Percentiles rank a stretch among this genome's conserved stretches.
These are phyloP conservation scores for Globisporangium cystogenes DNA, from an alignment of 352 stramenopile species.

Conservation along the genomic window DNA sequence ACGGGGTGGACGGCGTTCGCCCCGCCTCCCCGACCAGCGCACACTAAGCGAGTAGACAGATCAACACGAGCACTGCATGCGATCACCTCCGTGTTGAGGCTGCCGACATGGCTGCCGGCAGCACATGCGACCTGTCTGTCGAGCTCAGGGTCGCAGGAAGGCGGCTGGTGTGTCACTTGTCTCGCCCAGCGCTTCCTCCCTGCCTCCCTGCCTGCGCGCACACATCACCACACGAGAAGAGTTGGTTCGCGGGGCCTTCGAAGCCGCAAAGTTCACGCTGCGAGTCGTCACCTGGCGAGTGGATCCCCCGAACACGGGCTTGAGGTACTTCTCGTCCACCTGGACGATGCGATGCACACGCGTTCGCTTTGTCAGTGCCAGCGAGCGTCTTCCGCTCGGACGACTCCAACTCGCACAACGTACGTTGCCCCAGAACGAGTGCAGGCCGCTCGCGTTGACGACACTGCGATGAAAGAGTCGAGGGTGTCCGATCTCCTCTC, in stretches of 20 bases:
- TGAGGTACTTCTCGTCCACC: constrained; percentile 65
- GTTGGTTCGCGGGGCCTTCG: no score
- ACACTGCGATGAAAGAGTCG: constrained; percentile 20
- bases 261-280: no score
- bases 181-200: neutral
- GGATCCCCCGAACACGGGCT: constrained; percentile 58
- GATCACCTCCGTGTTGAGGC: neutral
- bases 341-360: constrained; percentile 9
- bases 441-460: constrained; percentile 23
- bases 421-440: constrained; percentile 69
- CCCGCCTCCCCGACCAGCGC: constrained; percentile 6
- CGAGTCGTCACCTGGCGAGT: constrained; percentile 8
- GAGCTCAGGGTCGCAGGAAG: no score
- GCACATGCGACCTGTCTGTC: no score
- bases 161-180: constrained; percentile 6
- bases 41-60: no score
- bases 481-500: constrained; percentile 15
- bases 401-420: neutral
- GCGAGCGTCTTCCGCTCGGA: neutral
- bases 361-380: no score
- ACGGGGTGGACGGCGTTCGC: constrained; percentile 1
- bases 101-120: no score
- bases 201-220: constrained; percentile 7
- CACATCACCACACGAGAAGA: neutral
- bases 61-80: neutral